Percentiles rank a stretch among this genome's conserved stretches.
These are phyloP conservation scores for Candolleomyces eurysporus DNA, from an alignment of 768 basidiomycete species.

Conservation along the genomic window DNA sequence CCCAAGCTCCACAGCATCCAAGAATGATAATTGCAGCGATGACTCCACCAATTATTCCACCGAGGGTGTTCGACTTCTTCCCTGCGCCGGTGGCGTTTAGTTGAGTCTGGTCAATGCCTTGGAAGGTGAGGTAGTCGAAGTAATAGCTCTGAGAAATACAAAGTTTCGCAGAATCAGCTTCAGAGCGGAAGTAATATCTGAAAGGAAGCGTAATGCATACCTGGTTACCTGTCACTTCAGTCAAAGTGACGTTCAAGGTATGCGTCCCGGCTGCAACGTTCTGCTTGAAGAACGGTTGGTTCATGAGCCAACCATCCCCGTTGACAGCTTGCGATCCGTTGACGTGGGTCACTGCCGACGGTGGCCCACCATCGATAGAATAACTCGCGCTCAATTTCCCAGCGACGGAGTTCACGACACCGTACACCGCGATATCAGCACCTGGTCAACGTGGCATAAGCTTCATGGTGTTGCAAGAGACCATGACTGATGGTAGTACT, in stretches of 20 bases:
- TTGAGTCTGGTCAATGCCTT: slow-evolving; percentile 1
- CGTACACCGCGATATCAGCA: slow-evolving; percentile 1
- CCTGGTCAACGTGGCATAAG: background rate
- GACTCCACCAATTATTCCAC: background rate
- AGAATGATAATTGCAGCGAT: background rate
- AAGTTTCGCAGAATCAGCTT: background rate
- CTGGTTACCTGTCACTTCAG: slow-evolving; percentile 8
- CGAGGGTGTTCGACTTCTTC: background rate
- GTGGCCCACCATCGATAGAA: background rate
- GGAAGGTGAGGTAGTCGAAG: slow-evolving; percentile 6
- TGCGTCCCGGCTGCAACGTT: background rate
- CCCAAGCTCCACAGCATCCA: background rate
- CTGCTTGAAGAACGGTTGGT: background rate
- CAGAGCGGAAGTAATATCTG: background rate
- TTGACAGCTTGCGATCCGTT: slow-evolving; percentile 4
- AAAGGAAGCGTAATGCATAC: background rate
- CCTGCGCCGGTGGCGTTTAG: background rate
- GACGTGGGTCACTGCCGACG: slow-evolving; percentile 1
- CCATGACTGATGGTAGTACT: background rate
- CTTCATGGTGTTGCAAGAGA: background rate
- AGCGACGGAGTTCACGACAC: background rate
- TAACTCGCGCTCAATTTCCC: slow-evolving; percentile 1
- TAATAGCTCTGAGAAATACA: background rate
- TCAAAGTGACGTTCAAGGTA: background rate
- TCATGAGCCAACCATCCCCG: background rate